phyloP scores from a whole-genome alignment of 2,329 filamentous ascomycete species.

The Moelleriella libera region DNA sequence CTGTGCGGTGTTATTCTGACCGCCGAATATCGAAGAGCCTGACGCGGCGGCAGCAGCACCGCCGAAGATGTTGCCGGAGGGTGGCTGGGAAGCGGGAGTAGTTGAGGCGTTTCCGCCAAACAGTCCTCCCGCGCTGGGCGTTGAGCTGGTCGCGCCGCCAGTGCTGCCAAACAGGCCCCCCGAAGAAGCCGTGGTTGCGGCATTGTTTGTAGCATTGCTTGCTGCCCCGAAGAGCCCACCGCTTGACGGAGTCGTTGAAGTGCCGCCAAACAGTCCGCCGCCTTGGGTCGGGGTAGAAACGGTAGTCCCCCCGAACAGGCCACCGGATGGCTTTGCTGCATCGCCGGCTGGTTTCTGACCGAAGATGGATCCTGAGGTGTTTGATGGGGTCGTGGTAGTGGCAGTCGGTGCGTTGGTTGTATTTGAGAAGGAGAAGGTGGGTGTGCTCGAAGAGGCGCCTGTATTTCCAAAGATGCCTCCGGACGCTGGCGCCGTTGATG shows the following conservation, averaged over 20 bases:
- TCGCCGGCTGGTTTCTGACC: slow-evolving; percentile 14
- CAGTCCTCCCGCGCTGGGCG: slow-evolving; percentile 4
- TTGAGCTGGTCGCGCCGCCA: slow-evolving; percentile 5
- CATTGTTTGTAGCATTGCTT: slow-evolving; percentile 1
- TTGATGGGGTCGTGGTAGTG: slow-evolving; percentile 14
- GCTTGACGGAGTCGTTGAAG: slow-evolving; percentile 7
- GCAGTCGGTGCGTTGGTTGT: slow-evolving; percentile 10
- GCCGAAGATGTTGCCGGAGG: slow-evolving; percentile 12
- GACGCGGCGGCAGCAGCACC: slow-evolving; percentile 5
- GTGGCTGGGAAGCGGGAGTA: slow-evolving; percentile 11
- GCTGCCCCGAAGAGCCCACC: slow-evolving; percentile 8
- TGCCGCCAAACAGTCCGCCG: slow-evolving; percentile 16
- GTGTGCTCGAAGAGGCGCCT: slow-evolving; percentile 11
- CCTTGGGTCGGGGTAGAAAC: slow-evolving; percentile 13
- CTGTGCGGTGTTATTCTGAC: slow-evolving; percentile 5
- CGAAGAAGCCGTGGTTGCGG: slow-evolving; percentile 8
- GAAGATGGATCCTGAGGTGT: slow-evolving; percentile 15
- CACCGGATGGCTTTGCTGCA: slow-evolving; percentile 9
- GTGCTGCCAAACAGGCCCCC: slow-evolving; percentile 10
- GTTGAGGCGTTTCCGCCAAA: slow-evolving; percentile 4
- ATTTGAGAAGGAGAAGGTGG: slow-evolving; percentile 27
- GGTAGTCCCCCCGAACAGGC: slow-evolving; percentile 11
- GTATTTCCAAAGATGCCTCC: slow-evolving; percentile 25
- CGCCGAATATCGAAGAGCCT: slow-evolving; percentile 5
- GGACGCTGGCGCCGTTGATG: slow-evolving; percentile 21